Conservation (phyloP, 352 stramenopile species). For the Pythium brachiatum region DNA sequence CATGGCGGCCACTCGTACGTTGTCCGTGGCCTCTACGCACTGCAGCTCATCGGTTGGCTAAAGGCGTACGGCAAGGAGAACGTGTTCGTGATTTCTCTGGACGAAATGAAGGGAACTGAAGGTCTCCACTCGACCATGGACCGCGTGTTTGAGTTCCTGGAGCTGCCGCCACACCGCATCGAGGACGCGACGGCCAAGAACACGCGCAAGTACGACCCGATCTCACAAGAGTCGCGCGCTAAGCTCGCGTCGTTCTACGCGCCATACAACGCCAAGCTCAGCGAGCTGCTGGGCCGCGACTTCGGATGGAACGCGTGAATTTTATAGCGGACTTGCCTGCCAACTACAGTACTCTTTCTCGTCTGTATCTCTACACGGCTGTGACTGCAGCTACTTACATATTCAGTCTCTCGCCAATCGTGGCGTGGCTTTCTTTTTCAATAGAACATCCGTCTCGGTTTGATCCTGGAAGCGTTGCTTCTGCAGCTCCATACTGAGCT, state of each 20-base stretch:
- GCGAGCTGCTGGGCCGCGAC: slow-evolving; percentile 55
- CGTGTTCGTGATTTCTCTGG: slow-evolving; percentile 91
- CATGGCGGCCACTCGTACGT: slow-evolving; percentile 85
- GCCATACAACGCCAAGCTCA: slow-evolving; percentile 83
- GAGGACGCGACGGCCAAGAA: slow-evolving; percentile 86
- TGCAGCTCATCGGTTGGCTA: slow-evolving; percentile 94
- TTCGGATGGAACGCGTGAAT: slow-evolving; percentile 42
- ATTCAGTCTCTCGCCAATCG: neutral
- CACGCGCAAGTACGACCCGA: slow-evolving; percentile 79
- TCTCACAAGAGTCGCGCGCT: slow-evolving; percentile 45
- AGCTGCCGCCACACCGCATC: slow-evolving; percentile 79
- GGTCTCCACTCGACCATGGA: slow-evolving; percentile 73
- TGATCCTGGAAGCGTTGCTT: slow-evolving; percentile 47
- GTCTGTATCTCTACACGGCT: slow-evolving; percentile 12
- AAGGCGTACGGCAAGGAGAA: slow-evolving; percentile 85
- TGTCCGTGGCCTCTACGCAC: slow-evolving; percentile 91
- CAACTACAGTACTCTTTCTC: neutral
- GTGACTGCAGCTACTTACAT: neutral
- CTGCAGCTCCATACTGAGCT: slow-evolving; percentile 34
- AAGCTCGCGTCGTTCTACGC: slow-evolving; percentile 77
- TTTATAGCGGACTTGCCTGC: neutral
- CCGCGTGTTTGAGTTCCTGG: slow-evolving; percentile 83
- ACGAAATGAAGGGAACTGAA: slow-evolving; percentile 88
- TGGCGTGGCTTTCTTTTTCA: slow-evolving; percentile 34
- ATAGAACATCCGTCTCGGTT: slow-evolving; percentile 61